Percentiles rank a stretch among this genome's conserved stretches.
phyloP scores from a whole-genome alignment of 345 rosid genomes.

The Melastoma malabathricum region DNA sequence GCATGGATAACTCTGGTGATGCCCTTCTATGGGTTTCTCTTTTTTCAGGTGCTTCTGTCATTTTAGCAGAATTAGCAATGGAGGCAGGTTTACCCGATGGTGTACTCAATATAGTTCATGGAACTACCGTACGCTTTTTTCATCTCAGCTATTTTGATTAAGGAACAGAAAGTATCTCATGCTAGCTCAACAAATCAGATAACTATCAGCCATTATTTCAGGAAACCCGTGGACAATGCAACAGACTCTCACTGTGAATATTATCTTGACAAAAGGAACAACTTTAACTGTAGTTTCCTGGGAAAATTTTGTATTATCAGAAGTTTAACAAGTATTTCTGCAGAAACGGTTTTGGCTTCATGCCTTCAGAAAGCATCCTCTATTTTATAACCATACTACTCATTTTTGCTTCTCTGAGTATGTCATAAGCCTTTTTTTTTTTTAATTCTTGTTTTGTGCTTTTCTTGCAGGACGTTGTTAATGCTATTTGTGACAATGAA shows the following conservation, averaged over 20 bases:
- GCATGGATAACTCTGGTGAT: neutral
- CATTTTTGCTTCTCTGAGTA: no score
- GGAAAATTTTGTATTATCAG: no score
- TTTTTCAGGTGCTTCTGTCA: slow-evolving; percentile 70
- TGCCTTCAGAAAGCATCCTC: no score
- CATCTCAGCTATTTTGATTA: slow-evolving; percentile 1
- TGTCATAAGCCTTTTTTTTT: neutral
- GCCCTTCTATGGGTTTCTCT: slow-evolving; percentile 2
- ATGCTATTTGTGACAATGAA: slow-evolving; percentile 86
- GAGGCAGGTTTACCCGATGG: slow-evolving; percentile 95
- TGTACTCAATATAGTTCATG: slow-evolving; percentile 83
- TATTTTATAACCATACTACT: no score
- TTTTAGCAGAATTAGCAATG: slow-evolving; percentile 87
- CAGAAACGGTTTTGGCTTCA: no score
- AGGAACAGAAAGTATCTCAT: neutral
- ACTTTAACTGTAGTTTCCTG: no score
- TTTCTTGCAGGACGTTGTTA: slow-evolving; percentile 60
- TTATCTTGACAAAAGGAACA: no score
- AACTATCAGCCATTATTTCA: no score
- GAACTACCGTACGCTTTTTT: slow-evolving; percentile 53
- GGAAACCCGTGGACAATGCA: no score
- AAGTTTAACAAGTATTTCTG: no score
- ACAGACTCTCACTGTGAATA: no score
- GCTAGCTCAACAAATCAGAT: no score
- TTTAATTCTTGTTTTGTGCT: neutral